Percentiles rank a stretch among this genome's conserved stretches.
Evolutionary conservation across 1,284 basidiomycete genomes (phyloP).

Genomic region (Stereum hirsutum): DNA sequence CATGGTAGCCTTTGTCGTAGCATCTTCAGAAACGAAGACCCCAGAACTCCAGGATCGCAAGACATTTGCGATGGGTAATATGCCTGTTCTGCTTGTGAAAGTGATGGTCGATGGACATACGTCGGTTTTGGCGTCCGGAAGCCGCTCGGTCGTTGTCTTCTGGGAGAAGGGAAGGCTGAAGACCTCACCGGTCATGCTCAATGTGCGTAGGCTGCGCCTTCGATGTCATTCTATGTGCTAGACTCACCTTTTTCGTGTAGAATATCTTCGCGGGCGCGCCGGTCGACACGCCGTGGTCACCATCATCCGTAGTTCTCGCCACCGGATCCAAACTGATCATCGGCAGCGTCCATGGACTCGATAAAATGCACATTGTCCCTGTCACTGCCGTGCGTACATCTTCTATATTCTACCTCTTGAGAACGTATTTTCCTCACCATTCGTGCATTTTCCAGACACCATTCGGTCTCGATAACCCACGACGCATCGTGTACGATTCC

Average conservation of each 20-base stretch:
- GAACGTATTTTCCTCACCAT: not conserved
- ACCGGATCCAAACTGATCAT: constrained; percentile 49
- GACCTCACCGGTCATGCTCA: constrained; percentile 65
- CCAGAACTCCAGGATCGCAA: constrained; percentile 44
- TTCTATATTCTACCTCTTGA: constrained; percentile 1
- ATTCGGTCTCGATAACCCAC: constrained; percentile 60
- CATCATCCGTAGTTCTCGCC: constrained; percentile 49
- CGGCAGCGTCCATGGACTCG: constrained; percentile 58
- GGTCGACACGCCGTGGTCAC: constrained; percentile 38
- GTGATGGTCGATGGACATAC: constrained; percentile 40
- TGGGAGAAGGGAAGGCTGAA: constrained; percentile 59
- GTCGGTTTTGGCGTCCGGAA: constrained; percentile 58
- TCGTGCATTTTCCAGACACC: constrained; percentile 36
- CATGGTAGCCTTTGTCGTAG: constrained; percentile 46
- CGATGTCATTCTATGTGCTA: not conserved
- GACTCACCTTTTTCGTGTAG: constrained; percentile 25
- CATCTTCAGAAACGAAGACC: constrained; percentile 24
- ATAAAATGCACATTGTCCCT: constrained; percentile 76
- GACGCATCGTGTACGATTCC: constrained; percentile 50
- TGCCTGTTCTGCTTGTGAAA: constrained; percentile 52
- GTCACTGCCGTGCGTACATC: too few species aligned
- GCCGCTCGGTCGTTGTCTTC: constrained; percentile 52
- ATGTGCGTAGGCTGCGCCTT: constrained; percentile 34
- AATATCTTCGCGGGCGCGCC: constrained; percentile 47
- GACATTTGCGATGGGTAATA: constrained; percentile 55